Conservation (phyloP, 2,329 filamentous ascomycete species). For the Phialophora verrucosa region DNA sequence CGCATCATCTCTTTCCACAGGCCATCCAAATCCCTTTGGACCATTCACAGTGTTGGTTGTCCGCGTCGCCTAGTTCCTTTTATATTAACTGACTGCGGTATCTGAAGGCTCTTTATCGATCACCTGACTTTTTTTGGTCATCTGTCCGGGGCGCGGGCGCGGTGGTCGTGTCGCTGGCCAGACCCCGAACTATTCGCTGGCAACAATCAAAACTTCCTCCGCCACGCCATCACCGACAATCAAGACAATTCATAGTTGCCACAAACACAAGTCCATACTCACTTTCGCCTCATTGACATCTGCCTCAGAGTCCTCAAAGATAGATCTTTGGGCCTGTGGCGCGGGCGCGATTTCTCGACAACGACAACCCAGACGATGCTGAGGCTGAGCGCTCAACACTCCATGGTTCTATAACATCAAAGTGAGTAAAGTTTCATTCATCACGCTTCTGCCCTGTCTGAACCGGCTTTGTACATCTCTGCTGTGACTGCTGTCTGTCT, state of each 20-base stretch:
- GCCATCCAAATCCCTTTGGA: neutral
- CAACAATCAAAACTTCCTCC: conserved; percentile 9
- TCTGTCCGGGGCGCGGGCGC: conserved; percentile 11
- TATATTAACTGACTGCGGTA: neutral
- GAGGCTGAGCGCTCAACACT: conserved; percentile 3
- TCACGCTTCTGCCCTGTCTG: neutral
- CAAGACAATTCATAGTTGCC: neutral
- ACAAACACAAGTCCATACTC: neutral
- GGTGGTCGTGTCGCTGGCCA: conserved; percentile 1
- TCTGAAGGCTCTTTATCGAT: conserved; percentile 9
- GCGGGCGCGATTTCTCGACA: conserved; percentile 5
- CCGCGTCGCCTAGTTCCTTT: neutral
- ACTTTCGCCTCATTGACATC: neutral
- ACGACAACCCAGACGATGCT: conserved; percentile 7
- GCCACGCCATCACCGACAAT: conserved; percentile 2
- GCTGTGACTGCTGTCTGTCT: neutral
- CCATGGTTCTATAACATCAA: conserved; percentile 17
- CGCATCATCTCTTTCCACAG: neutral
- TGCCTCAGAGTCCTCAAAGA: neutral
- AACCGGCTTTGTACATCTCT: neutral
- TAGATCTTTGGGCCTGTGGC: neutral
- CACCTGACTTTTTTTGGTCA: conserved; percentile 16
- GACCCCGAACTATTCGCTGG: conserved; percentile 19
- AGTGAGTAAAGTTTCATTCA: conserved; percentile 9
- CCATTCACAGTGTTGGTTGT: neutral